Base-by-base conservation (phyloP, 2,329 filamentous ascomycete species). In the Colletotrichum navitas region DNA sequence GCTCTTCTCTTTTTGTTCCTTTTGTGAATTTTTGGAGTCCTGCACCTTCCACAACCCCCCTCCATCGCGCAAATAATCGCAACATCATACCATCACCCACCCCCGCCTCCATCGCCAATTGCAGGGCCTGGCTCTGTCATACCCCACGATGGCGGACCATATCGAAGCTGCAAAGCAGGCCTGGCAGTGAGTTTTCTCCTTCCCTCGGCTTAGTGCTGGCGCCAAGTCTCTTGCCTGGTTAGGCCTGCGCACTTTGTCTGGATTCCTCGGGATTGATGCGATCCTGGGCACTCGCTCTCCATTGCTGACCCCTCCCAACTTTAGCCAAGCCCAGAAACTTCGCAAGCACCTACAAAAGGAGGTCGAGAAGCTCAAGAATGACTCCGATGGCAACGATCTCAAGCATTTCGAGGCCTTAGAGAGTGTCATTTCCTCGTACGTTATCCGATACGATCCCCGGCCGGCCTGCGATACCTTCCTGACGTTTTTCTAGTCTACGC, bases 401-500 rank as follows among this genome's bases (percentile, higher is more conserved):
- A 78, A 80, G 49, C 82, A 82, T 41, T 85, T 86, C 66, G 82
- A 86, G 69, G 78, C 81, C 65, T 76, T 85, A 55, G 84, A 86
- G 74, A 79, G 80, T 41, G 74, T 81, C 66, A 77, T 87, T 77
- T 81, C 83, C 63, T 80, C 81, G 83, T 85, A 76, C 77, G 82
- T 74, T 74, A 73, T 8, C 56, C 36, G 62, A 59, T 54, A 47
- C 61, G 21, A 71, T 66, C 72, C 66, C 18, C 34, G 51, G 24
- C 24, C 54, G 18, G 32, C 49, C 29, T 29, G 12, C 36, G 59
- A 24, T 12, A 8, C n/a, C 51, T 39, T 66, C 54, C 67, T 74
- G 59, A 78, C 69, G 52, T 21, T 55, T 56, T 58, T 10, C 39
- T 77, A 93, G 91, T 75, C 91, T 93, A 80, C 93, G 94, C 75